Conservation (phyloP, 2,329 filamentous ascomycete genomes). For the Ramichloridium luteum region DNA sequence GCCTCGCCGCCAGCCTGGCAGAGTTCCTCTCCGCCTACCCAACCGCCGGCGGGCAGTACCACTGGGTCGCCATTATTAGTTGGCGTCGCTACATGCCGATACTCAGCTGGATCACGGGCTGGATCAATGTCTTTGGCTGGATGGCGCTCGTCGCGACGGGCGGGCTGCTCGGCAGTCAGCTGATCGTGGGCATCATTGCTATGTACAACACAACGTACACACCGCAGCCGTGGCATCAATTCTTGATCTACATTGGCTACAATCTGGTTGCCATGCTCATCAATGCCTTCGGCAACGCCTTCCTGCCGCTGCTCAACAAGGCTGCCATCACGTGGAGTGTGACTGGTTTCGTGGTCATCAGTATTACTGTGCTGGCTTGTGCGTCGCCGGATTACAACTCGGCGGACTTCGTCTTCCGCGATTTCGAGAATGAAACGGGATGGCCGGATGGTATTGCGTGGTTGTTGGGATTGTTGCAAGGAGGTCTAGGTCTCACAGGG, state of each 20-base stretch:
- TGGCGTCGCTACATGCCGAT: slow-evolving; percentile 49
- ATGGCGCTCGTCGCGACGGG: slow-evolving; percentile 57
- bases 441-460: slow-evolving; percentile 29
- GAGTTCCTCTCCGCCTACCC: slow-evolving; percentile 49
- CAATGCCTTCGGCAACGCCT: slow-evolving; percentile 51
- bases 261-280: slow-evolving; percentile 49
- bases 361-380: slow-evolving; percentile 55
- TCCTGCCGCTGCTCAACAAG: slow-evolving; percentile 55
- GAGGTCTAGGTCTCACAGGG: slow-evolving; percentile 29
- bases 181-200: slow-evolving; percentile 53
- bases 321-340: slow-evolving; percentile 61
- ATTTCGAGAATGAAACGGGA: slow-evolving; percentile 49
- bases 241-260: slow-evolving; percentile 58
- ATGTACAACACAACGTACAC: slow-evolving; percentile 48
- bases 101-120: slow-evolving; percentile 45
- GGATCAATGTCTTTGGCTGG: slow-evolving; percentile 64
- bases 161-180: slow-evolving; percentile 53
- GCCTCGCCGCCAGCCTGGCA: slow-evolving; percentile 54
- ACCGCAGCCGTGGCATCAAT: slow-evolving; percentile 55
- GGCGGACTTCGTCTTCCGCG: slow-evolving; percentile 51
- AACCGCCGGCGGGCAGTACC: slow-evolving; percentile 46
- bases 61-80: slow-evolving; percentile 57
- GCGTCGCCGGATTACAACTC: slow-evolving; percentile 53
- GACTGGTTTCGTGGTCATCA: slow-evolving; percentile 55
- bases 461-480: slow-evolving; percentile 32